Percentiles rank a stretch among this genome's conserved stretches.
These are phyloP conservation scores for Hypocrella siamensis DNA, from an alignment of 2,329 filamentous ascomycete genomes.

Conservation along the genomic window DNA sequence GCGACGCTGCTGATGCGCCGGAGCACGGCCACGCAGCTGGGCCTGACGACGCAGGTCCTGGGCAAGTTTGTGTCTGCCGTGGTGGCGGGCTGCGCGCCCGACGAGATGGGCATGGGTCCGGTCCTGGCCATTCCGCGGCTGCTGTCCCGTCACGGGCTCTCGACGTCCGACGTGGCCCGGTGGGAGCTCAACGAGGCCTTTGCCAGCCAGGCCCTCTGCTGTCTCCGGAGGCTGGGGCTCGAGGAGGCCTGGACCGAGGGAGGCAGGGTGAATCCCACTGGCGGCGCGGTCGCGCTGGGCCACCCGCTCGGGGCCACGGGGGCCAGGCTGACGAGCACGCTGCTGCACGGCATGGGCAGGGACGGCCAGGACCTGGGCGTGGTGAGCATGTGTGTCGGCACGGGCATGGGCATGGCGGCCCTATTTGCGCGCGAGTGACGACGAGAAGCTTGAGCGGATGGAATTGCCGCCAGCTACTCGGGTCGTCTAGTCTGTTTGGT, in stretches of 20 bases:
- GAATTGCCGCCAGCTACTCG: neutral
- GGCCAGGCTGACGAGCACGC: slow-evolving; percentile 61
- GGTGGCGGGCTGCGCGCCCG: slow-evolving; percentile 64
- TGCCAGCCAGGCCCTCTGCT: slow-evolving; percentile 53
- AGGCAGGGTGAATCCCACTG: slow-evolving; percentile 74
- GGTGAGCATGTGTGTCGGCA: slow-evolving; percentile 80
- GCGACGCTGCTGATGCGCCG: slow-evolving; percentile 73
- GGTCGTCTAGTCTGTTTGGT: neutral
- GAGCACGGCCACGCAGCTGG: slow-evolving; percentile 60
- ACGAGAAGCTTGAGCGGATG: too few species aligned
- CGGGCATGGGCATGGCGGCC: slow-evolving; percentile 63
- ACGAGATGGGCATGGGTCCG: slow-evolving; percentile 90
- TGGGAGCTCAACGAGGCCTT: slow-evolving; percentile 93
- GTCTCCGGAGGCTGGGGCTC: slow-evolving; percentile 53
- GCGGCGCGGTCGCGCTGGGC: slow-evolving; percentile 85
- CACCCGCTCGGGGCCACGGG: slow-evolving; percentile 85
- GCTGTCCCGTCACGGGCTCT: slow-evolving; percentile 51
- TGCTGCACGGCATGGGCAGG: slow-evolving; percentile 51
- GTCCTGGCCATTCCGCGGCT: slow-evolving; percentile 75
- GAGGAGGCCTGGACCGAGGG: slow-evolving; percentile 44
- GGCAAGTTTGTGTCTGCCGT: slow-evolving; percentile 69
- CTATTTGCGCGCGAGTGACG: slow-evolving; percentile 43
- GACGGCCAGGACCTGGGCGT: slow-evolving; percentile 64
- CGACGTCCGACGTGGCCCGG: slow-evolving; percentile 54
- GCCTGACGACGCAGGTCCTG: slow-evolving; percentile 53